Conservation (phyloP, 352 stramenopile species). For the Phytopythium delawarense region DNA sequence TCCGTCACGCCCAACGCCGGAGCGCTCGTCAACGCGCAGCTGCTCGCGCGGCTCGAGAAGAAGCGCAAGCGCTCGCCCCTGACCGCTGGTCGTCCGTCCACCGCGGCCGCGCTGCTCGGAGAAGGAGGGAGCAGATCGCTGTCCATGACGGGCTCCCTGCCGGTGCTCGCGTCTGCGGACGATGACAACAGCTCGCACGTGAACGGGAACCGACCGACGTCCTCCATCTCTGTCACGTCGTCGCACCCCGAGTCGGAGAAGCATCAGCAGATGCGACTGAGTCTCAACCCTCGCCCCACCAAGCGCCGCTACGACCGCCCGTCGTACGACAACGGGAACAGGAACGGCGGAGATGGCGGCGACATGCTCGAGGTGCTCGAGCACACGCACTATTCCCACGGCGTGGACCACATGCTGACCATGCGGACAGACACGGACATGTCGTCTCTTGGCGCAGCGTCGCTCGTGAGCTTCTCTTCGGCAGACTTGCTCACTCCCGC, state of each 20-base stretch:
- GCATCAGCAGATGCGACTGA: conserved; percentile 56
- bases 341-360: conserved; percentile 1
- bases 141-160: conserved; percentile 14
- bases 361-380: conserved; percentile 56
- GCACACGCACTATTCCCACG: conserved; percentile 37
- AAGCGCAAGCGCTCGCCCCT: conserved; percentile 44
- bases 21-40: conserved; percentile 59
- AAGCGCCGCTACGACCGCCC: conserved; percentile 20
- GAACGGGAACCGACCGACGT: conserved; percentile 10
- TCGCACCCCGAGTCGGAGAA: conserved; percentile 63
- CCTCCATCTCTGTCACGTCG: conserved; percentile 65
- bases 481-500: conserved; percentile 25
- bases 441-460: conserved; percentile 35
- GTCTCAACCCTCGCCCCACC: conserved; percentile 31
- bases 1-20: conserved; percentile 51
- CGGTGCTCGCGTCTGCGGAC: conserved; percentile 13
- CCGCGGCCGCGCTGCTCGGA: conserved; percentile 9
- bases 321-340: conserved; percentile 4
- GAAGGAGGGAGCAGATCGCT: not conserved
- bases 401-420: conserved; percentile 16
- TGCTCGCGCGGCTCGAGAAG: conserved; percentile 64
- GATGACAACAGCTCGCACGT: conserved; percentile 14
- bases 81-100: conserved; percentile 19
- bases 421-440: conserved; percentile 12
- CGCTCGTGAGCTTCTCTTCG: conserved; percentile 46